Percentiles rank a stretch among this genome's conserved stretches.
Evolutionary conservation across 129 eudicot species (phyloP).

Genomic region (Saposhnikovia divaricata): DNA sequence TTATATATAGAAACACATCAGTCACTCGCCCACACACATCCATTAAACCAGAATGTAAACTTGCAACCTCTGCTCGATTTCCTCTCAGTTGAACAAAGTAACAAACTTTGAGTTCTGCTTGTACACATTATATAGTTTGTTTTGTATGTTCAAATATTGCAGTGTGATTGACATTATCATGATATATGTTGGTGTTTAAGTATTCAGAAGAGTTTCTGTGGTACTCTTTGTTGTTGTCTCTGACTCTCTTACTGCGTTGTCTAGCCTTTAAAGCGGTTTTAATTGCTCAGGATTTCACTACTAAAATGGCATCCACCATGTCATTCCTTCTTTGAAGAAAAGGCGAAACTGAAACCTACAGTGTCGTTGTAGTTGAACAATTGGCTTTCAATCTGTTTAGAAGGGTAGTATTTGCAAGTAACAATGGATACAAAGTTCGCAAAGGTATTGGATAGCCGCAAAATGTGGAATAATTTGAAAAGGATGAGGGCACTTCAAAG

Average conservation of each 20-base stretch:
- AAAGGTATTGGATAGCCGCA: slow-evolving; percentile 62
- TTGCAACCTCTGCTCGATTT: background rate
- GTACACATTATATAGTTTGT: background rate
- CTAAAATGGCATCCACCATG: slow-evolving; percentile 21
- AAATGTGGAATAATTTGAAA: slow-evolving; percentile 41
- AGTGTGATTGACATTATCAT: background rate
- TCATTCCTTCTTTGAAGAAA: slow-evolving; percentile 26
- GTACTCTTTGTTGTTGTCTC: background rate
- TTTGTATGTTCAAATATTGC: background rate
- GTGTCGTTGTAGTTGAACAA: slow-evolving; percentile 10
- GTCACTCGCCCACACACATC: background rate
- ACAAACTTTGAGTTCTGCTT: background rate
- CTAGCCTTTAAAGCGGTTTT: slow-evolving; percentile 2
- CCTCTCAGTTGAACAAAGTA: background rate
- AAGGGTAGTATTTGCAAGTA: slow-evolving; percentile 40
- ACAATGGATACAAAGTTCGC: slow-evolving; percentile 59
- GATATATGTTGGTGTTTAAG: background rate
- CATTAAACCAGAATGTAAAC: background rate
- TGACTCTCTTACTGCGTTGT: background rate
- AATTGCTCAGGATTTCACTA: slow-evolving; percentile 5
- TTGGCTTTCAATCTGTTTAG: slow-evolving; percentile 26
- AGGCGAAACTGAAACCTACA: slow-evolving; percentile 11
- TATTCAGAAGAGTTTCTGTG: background rate
- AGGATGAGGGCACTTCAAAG: slow-evolving; percentile 39
- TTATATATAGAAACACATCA: background rate